Evolutionary conservation across 176 grass and related monocot species (phyloP).

Genomic region (Carex scoparia): DNA sequence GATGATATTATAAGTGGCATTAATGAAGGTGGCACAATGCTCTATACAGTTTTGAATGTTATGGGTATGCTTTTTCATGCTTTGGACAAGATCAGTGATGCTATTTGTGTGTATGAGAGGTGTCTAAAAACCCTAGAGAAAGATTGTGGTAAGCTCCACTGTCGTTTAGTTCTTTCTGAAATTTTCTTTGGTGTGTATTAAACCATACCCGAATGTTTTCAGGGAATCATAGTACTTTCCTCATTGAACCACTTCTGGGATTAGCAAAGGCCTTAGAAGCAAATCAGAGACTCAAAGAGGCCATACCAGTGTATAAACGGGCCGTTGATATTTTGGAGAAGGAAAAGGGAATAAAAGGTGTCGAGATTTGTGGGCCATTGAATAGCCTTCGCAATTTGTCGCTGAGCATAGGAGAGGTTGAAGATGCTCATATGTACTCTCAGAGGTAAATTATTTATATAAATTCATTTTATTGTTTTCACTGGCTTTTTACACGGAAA

Average conservation of each 20-base stretch:
- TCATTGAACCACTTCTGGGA: slow-evolving; percentile 36
- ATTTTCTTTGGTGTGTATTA: background rate
- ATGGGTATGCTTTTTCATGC: slow-evolving; percentile 35
- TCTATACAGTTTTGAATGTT: slow-evolving; percentile 31
- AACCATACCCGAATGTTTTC: background rate
- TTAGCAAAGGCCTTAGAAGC: slow-evolving; percentile 34
- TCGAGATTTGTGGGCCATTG: slow-evolving; percentile 29
- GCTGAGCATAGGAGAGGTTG: slow-evolving; percentile 28
- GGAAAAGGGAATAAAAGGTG: slow-evolving; percentile 19
- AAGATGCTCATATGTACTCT: slow-evolving; percentile 31
- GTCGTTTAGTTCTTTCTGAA: background rate
- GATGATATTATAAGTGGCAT: slow-evolving; percentile 23
- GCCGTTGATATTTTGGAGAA: slow-evolving; percentile 38
- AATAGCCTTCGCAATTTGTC: slow-evolving; percentile 32
- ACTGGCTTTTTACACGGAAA: background rate
- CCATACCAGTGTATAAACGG: slow-evolving; percentile 31
- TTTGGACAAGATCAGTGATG: slow-evolving; percentile 33
- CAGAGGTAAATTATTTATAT: slow-evolving; percentile 17
- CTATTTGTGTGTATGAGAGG: slow-evolving; percentile 34
- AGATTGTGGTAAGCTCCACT: slow-evolving; percentile 20
- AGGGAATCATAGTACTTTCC: slow-evolving; percentile 30
- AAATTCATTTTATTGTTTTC: background rate
- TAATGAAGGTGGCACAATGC: slow-evolving; percentile 21
- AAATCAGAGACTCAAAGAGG: slow-evolving; percentile 27
- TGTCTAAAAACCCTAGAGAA: slow-evolving; percentile 32